phyloP scores from a whole-genome alignment of 1,284 basidiomycete genomes.

The Nidula niveotomentosa region DNA sequence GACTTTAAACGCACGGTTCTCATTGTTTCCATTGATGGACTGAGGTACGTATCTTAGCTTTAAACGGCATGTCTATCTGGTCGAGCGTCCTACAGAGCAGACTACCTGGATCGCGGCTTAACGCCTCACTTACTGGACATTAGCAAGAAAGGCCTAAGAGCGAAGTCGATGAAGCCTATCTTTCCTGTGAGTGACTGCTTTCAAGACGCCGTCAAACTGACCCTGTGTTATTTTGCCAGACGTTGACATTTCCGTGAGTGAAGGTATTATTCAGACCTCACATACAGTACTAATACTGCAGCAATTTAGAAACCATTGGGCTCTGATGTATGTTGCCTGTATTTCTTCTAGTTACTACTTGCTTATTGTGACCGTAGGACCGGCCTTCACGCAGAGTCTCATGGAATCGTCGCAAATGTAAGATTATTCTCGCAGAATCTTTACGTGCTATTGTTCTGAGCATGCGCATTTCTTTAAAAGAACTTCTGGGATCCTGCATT shows the following conservation, averaged over 20 bases:
- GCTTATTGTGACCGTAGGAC: slow-evolving; percentile 51
- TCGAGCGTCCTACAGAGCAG: slow-evolving; percentile 49
- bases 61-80: not conserved
- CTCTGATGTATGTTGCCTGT: slow-evolving; percentile 57
- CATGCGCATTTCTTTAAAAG: slow-evolving; percentile 30
- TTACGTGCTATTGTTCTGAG: not conserved
- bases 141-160: slow-evolving; percentile 78
- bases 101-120: slow-evolving; percentile 80
- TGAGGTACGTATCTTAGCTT: slow-evolving; percentile 51
- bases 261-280: too few relatives aligned
- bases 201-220: not conserved
- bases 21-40: slow-evolving; percentile 85
- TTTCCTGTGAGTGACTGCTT: slow-evolving; percentile 67
- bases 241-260: slow-evolving; percentile 85
- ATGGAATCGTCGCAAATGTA: slow-evolving; percentile 90
- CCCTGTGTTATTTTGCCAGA: slow-evolving; percentile 37
- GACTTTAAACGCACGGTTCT: slow-evolving; percentile 79
- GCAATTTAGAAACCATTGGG: slow-evolving; percentile 77
- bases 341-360: not conserved
- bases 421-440: slow-evolving; percentile 14
- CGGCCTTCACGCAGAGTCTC: slow-evolving; percentile 83
- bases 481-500: slow-evolving; percentile 83
- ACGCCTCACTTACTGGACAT: slow-evolving; percentile 82
- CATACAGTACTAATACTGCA: not conserved
- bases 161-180: slow-evolving; percentile 81